Percentiles rank a stretch among this genome's conserved stretches.
Evolutionary conservation across 352 stramenopile genomes (phyloP).

Genomic region (Pilasporangium apinafurcum): DNA sequence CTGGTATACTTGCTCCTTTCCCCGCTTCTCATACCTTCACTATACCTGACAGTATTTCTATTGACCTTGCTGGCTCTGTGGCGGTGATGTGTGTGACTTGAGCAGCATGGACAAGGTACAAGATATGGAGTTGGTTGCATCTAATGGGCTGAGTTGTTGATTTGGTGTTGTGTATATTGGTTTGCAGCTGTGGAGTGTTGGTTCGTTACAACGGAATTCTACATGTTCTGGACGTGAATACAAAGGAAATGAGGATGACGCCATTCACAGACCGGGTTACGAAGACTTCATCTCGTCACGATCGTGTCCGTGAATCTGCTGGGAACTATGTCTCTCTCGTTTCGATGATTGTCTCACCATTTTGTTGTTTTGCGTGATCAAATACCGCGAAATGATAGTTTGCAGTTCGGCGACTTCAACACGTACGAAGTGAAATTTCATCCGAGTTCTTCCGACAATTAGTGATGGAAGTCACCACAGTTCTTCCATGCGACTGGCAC

Average conservation of each 20-base stretch:
- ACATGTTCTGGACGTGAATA: slow-evolving; percentile 13
- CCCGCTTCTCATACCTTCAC: too few species aligned
- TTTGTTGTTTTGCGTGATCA: background rate
- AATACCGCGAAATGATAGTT: slow-evolving; percentile 27
- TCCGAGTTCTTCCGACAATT: slow-evolving; percentile 19
- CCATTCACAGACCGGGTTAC: slow-evolving; percentile 10
- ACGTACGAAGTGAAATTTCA: slow-evolving; percentile 13
- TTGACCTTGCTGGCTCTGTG: slow-evolving; percentile 1
- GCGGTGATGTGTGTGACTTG: background rate
- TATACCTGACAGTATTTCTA: slow-evolving; percentile 7
- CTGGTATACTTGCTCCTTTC: too few species aligned
- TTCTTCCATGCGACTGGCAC: slow-evolving; percentile 25
- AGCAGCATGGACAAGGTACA: slow-evolving; percentile 13
- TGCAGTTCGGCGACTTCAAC: slow-evolving; percentile 34
- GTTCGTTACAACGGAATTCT: slow-evolving; percentile 12
- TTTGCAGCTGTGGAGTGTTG: slow-evolving; percentile 15
- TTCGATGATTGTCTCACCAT: background rate
- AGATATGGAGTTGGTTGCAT: background rate
- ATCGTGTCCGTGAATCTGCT: slow-evolving; percentile 10
- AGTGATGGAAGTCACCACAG: slow-evolving; percentile 24
- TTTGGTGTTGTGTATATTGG: background rate
- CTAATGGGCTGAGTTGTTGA: background rate
- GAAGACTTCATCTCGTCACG: background rate
- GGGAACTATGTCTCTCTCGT: too few species aligned
- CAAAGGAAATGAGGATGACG: slow-evolving; percentile 7